Conservation (phyloP, 2,329 filamentous ascomycete species). For the Sarocladium brachiariae region DNA sequence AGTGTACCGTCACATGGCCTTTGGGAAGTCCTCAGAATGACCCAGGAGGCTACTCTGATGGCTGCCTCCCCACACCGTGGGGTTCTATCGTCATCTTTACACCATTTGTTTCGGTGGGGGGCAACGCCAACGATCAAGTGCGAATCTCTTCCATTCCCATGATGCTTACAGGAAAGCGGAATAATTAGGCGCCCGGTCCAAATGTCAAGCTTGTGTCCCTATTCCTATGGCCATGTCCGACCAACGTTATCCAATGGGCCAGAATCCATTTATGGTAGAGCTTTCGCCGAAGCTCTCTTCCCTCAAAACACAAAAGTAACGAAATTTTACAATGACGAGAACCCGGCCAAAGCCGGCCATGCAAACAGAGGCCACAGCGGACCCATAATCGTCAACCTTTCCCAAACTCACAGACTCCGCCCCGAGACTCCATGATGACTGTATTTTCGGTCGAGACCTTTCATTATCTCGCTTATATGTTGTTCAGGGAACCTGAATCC, state of each 20-base stretch:
- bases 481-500: too few species aligned
- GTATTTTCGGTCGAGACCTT: not conserved
- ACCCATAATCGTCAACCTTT: not conserved
- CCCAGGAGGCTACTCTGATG: not conserved
- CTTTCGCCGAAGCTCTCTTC: slow-evolving; percentile 4
- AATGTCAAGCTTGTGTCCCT: not conserved
- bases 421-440: not conserved
- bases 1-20: not conserved
- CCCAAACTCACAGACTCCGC: not conserved
- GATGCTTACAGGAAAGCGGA: not conserved
- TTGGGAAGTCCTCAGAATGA: not conserved
- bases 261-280: not conserved
- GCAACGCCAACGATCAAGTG: not conserved
- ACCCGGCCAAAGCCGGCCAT: not conserved
- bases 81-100: slow-evolving; percentile 8
- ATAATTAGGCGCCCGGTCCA: not conserved
- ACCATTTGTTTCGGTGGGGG: not conserved
- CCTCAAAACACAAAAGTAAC: not conserved
- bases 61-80: slow-evolving; percentile 4
- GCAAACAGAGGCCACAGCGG: not conserved
- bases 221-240: not conserved
- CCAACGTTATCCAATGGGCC: not conserved
- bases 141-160: not conserved
- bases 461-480: not conserved
- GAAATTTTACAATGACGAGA: slow-evolving; percentile 2